These are phyloP conservation scores for Corylus americana DNA, from an alignment of 306 rosid genomes.

Conservation along the genomic window DNA sequence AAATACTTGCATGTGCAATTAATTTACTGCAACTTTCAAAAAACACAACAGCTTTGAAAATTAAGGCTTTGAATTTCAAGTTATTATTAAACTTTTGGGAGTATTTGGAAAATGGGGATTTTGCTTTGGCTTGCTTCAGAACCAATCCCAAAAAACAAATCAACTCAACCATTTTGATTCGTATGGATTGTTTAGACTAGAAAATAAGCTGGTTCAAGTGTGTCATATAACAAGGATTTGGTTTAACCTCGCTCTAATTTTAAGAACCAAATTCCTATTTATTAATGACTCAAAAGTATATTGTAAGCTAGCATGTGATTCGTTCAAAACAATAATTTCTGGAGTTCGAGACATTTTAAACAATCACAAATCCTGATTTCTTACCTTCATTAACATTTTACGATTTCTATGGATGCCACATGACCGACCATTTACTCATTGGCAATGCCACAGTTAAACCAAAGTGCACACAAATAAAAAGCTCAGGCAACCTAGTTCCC, in stretches of 20 bases:
- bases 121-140: not conserved
- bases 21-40: not conserved
- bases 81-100: not conserved
- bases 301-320: not conserved
- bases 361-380: not conserved
- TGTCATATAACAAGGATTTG: not conserved
- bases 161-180: not conserved
- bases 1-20: not conserved
- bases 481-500: slow-evolving; percentile 51
- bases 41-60: not conserved
- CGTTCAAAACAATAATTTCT: not conserved
- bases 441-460: slow-evolving; percentile 13
- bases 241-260: not conserved
- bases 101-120: not conserved
- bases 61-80: too few relatives aligned
- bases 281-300: not conserved
- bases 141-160: not conserved
- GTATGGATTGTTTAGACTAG: not conserved
- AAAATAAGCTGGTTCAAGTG: not conserved
- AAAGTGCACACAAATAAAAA: slow-evolving; percentile 4
- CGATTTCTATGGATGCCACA: not conserved
- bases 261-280: not conserved
- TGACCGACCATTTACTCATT: not conserved
- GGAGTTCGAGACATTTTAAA: not conserved
- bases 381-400: slow-evolving; percentile 8